Conservation (phyloP, 2,329 filamentous ascomycete species). For the Raffaelea arxii region DNA sequence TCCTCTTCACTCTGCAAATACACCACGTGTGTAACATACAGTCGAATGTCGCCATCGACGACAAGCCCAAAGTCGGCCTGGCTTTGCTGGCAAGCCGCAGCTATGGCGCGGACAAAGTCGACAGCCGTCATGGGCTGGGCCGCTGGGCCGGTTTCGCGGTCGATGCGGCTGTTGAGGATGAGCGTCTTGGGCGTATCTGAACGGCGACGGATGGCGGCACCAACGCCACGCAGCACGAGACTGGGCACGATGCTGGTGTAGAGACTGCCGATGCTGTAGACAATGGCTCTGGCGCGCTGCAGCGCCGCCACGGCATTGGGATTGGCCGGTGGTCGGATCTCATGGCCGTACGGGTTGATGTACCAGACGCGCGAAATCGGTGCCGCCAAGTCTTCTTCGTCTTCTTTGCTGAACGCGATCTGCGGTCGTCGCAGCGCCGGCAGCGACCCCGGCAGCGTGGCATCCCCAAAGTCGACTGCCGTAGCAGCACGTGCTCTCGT, state of each 20-base stretch:
- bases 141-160: constrained; percentile 76
- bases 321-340: constrained; percentile 79
- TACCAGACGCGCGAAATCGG: constrained; percentile 85
- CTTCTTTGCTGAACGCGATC: constrained; percentile 69
- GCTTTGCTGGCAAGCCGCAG: constrained; percentile 62
- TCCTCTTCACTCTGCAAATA: constrained; percentile 54
- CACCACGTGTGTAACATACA: constrained; percentile 76
- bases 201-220: constrained; percentile 44
- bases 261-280: constrained; percentile 90
- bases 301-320: constrained; percentile 67
- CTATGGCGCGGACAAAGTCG: constrained; percentile 77
- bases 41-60: constrained; percentile 38
- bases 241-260: constrained; percentile 85
- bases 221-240: constrained; percentile 67
- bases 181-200: constrained; percentile 53
- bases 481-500: constrained; percentile 24
- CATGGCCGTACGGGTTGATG: constrained; percentile 97
- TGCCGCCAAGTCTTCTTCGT: constrained; percentile 64
- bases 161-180: constrained; percentile 73
- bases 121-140: constrained; percentile 56
- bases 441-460: constrained; percentile 71
- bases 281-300: constrained; percentile 52
- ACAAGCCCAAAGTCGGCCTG: constrained; percentile 32
- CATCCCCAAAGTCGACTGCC: constrained; percentile 65
- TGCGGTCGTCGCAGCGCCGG: constrained; percentile 72